Base-by-base conservation (phyloP, 179 eudicot species). In the Patellifolia procumbens region DNA sequence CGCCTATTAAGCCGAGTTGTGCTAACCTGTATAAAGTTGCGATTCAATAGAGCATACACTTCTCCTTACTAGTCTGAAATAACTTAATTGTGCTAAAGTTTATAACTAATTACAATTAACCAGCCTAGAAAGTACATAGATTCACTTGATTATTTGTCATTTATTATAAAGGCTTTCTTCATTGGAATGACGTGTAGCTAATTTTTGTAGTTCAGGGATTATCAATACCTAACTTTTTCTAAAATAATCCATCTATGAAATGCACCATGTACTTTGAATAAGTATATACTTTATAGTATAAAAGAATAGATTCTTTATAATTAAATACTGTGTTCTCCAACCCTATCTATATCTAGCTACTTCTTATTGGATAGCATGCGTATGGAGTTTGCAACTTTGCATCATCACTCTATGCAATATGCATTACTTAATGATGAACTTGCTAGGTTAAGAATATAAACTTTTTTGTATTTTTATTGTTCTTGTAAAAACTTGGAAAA, bases 131-230 rank as follows among this genome's bases (percentile, higher is more conserved):
- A 78, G 69, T 29, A 26, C 42, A n/a, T 60, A 78, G 64, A 62
- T 78, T 70, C 75, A 70, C 49, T 77, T n/a, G n/a, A n/a, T n/a
- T 4, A 10, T 78, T 78, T 71, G 80, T 71, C 80, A 71, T 59
- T 37, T 67, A 9, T 72, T 3, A 52, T 19, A 37, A 3, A 10
- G 28, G 32, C 46, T 63, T 77, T 39, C 72, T 28, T 28, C 37
- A 28, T 72, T 63, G 76, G 81, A 43, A 5, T 72, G 42, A 7
- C 49, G 58, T 70, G 31, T 49, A 29, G 53, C 46, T 73, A 72
- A 28, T 29, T 52, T 42, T 28, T 61, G 31, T 34, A 61, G 55
- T 37, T 29, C 16, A 42, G 26, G n/a, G 81, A 79, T 66, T 55
- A 68, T 32, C 9, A 42, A 31, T 16, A 73, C 68, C 72, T 76